Conservation (phyloP, 768 basidiomycete species). For the Plicaturopsis crispa region DNA sequence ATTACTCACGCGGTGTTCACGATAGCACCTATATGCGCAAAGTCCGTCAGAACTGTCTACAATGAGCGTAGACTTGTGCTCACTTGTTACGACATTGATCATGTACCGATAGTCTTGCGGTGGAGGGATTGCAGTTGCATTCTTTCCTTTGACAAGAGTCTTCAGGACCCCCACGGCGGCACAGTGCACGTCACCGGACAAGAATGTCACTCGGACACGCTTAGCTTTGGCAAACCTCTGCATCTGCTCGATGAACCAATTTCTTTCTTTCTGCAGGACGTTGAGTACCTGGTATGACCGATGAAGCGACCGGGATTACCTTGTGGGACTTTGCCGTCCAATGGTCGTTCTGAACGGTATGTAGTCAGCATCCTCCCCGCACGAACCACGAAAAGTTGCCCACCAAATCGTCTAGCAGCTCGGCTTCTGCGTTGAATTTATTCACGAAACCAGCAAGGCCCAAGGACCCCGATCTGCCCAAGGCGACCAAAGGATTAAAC, state of each 20-base stretch:
- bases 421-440: constrained; percentile 88
- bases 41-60: constrained; percentile 1
- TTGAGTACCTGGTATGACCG: background rate
- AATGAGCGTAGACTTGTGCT: constrained; percentile 13
- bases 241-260: constrained; percentile 75
- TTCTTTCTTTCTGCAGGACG: constrained; percentile 69
- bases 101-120: constrained; percentile 76
- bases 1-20: constrained; percentile 82
- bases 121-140: constrained; percentile 40
- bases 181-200: constrained; percentile 93
- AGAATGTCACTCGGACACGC: constrained; percentile 69
- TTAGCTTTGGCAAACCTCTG: constrained; percentile 63
- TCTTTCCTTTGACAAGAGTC: constrained; percentile 48
- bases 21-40: constrained; percentile 60
- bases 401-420: constrained; percentile 89
- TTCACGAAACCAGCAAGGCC: constrained; percentile 79
- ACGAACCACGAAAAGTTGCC: no score
- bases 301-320: constrained; percentile 25
- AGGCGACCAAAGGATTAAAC: constrained; percentile 74
- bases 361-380: no score
- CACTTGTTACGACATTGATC: constrained; percentile 81
- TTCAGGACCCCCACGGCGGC: constrained; percentile 78
- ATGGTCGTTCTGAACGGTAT: constrained; percentile 64
- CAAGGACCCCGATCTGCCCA: constrained; percentile 60
- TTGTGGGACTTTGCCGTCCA: constrained; percentile 84